These are phyloP conservation scores for Dichomitus squalens DNA, from an alignment of 1,284 basidiomycete species.

Conservation along the genomic window DNA sequence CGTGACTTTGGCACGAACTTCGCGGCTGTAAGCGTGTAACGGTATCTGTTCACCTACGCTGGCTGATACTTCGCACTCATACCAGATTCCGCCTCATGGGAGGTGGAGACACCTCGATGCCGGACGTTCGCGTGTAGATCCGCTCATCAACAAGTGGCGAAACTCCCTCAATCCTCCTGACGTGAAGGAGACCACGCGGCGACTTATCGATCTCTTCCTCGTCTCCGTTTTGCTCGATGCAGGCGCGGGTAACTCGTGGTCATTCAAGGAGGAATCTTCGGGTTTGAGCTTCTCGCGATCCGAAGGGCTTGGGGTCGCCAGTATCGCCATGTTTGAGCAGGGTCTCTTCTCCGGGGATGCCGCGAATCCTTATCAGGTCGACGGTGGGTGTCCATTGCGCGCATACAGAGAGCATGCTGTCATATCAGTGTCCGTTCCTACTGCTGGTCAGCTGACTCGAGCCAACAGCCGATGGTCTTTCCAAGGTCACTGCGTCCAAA, in stretches of 20 bases:
- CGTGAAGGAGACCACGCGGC: conserved; percentile 64
- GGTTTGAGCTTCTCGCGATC: conserved; percentile 71
- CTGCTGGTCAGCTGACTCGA: neutral
- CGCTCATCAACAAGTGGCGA: conserved; percentile 60
- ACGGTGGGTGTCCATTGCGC: conserved; percentile 54
- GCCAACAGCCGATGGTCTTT: conserved; percentile 68
- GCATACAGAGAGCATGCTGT: neutral
- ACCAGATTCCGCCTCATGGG: conserved; percentile 86
- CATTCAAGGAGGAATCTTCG: conserved; percentile 66
- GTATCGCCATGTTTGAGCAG: conserved; percentile 84
- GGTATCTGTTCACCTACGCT: neutral
- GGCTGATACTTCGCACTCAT: neutral
- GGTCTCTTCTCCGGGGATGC: conserved; percentile 81
- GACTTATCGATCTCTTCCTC: conserved; percentile 89
- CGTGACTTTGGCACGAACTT: conserved; percentile 83
- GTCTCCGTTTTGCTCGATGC: conserved; percentile 94
- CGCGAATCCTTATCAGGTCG: conserved; percentile 70
- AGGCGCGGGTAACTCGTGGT: conserved; percentile 87
- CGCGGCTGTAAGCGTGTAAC: conserved; percentile 48
- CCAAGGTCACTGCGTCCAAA: conserved; percentile 61
- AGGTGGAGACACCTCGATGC: conserved; percentile 90
- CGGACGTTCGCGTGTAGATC: conserved; percentile 61
- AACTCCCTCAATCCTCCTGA: conserved; percentile 47
- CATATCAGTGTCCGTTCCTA: neutral
- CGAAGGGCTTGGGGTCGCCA: conserved; percentile 93